Conservation (phyloP, 202 grass and related monocot genomes). For the Schoenoplectus tabernaemontani region DNA sequence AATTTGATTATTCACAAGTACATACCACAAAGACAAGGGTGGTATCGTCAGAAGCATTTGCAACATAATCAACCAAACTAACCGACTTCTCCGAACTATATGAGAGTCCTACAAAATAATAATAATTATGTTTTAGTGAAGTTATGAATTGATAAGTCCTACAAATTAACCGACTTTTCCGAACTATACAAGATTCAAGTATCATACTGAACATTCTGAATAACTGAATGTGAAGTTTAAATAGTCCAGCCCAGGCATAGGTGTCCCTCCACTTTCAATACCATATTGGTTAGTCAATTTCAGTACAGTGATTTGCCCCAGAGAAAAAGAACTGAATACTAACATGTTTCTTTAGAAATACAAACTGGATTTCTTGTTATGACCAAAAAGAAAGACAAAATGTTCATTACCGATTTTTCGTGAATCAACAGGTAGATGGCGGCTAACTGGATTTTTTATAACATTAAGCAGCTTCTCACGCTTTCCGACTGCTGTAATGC, state of each 20-base stretch:
- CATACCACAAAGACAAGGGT: conserved; percentile 83
- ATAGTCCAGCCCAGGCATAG: no score
- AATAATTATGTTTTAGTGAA: conserved; percentile 1
- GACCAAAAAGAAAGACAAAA: background rate
- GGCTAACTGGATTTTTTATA: conserved; percentile 92
- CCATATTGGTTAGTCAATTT: no score
- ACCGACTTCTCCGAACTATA: conserved; percentile 78
- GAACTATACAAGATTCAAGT: conserved; percentile 86
- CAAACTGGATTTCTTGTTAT: background rate
- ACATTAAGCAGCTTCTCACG: conserved; percentile 95
- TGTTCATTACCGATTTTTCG: conserved; percentile 62
- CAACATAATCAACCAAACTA: conserved; percentile 85
- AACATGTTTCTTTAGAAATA: background rate
- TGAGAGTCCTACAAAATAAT: conserved; percentile 56
- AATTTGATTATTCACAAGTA: conserved; percentile 5
- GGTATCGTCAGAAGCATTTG: conserved; percentile 53
- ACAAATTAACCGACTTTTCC: conserved; percentile 69
- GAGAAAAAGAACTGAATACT: background rate
- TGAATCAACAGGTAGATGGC: conserved; percentile 63
- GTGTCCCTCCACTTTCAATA: no score
- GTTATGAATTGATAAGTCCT: no score
- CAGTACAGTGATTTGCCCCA: no score
- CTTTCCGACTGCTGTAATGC: conserved; percentile 84
- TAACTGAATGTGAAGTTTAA: no score
- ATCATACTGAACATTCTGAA: no score